These are phyloP conservation scores for Phlyctochytrium planicorne DNA, from an alignment of 192 early-diverging fungal genomes.

Conservation along the genomic window DNA sequence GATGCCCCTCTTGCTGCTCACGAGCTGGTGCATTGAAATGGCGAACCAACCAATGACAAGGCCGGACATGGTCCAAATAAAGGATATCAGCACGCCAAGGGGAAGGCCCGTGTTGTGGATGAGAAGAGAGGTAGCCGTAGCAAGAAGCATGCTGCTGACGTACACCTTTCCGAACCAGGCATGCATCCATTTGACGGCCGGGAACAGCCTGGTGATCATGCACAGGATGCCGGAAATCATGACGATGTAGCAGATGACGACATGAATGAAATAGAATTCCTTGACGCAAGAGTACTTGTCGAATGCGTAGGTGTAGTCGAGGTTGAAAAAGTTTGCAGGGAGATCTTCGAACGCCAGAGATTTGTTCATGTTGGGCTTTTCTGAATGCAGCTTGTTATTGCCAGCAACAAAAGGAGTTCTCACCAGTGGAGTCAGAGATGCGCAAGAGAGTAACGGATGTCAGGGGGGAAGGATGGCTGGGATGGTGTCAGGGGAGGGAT, in stretches of 20 bases:
- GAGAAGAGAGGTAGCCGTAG: constrained; percentile 28
- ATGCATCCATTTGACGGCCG: constrained; percentile 22
- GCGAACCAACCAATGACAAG: constrained; percentile 35
- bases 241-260: constrained; percentile 27
- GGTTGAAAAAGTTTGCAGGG: too few species aligned
- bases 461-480: too few species aligned
- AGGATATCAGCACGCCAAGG: constrained; percentile 35
- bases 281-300: constrained; percentile 26
- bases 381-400: too few species aligned
- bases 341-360: too few species aligned
- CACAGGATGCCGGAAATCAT: constrained; percentile 28
- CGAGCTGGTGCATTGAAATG: constrained; percentile 40
- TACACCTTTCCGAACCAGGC: constrained; percentile 35
- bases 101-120: constrained; percentile 45
- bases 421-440: too few species aligned
- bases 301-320: constrained; percentile 19
- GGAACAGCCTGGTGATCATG: constrained; percentile 30
- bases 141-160: constrained; percentile 40
- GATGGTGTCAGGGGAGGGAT: too few species aligned
- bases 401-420: too few species aligned
- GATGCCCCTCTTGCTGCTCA: too few species aligned
- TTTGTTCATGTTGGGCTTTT: too few species aligned
- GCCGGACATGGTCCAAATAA: constrained; percentile 33
- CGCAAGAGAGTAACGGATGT: too few species aligned
- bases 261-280: constrained; percentile 18